Evolutionary conservation across 2,329 filamentous ascomycete genomes (phyloP).

Genomic region (Xylariaceae sp.): DNA sequence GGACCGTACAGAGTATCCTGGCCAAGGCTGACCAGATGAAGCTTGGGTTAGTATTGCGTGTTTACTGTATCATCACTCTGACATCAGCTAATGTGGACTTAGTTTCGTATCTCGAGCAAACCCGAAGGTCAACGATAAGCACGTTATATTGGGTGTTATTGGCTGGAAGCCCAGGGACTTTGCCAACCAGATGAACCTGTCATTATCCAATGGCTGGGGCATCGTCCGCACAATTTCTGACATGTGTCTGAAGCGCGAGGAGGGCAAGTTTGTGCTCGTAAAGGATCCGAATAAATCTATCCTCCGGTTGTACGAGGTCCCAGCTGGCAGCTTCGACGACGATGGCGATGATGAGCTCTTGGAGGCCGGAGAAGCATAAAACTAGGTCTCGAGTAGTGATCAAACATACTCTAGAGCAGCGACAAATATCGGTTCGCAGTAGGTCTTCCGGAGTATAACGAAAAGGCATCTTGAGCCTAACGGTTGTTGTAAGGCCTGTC

Average conservation of each 20-base stretch:
- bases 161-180: conserved; percentile 99
- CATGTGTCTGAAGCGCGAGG: conserved; percentile 80
- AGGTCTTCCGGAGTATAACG: background rate
- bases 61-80: background rate
- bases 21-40: conserved; percentile 99
- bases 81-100: conserved; percentile 18
- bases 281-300: conserved; percentile 98
- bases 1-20: conserved; percentile 96
- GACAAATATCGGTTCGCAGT: background rate
- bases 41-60: conserved; percentile 72
- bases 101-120: conserved; percentile 95
- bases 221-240: conserved; percentile 98
- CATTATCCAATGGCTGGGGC: conserved; percentile 96
- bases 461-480: background rate
- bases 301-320: conserved; percentile 91
- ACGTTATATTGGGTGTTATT: conserved; percentile 93
- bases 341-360: conserved; percentile 74
- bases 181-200: conserved; percentile 96
- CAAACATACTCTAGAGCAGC: background rate
- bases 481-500: background rate
- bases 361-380: conserved; percentile 46
- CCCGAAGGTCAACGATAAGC: conserved; percentile 90
- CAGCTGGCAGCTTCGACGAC: conserved; percentile 87
- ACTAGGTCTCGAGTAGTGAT: conserved; percentile 33
- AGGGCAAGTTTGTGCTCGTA: conserved; percentile 81